Evolutionary conservation across 208 protist species (phyloP).

Genomic region (Porcisia hertigi): DNA sequence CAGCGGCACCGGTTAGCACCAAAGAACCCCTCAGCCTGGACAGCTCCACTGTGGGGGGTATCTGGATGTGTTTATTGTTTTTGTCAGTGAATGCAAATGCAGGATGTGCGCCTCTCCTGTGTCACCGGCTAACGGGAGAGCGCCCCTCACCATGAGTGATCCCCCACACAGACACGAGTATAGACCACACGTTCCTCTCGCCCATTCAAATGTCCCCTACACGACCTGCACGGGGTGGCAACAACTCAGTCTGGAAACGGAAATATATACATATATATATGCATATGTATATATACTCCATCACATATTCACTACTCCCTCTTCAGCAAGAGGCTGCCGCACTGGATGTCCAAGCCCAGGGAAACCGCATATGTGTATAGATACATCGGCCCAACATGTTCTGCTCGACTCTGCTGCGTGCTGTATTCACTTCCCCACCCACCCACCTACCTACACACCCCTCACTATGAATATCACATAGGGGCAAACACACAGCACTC

Average conservation of each 20-base stretch:
- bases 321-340: too few relatives aligned
- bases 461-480: neutral
- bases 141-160: neutral
- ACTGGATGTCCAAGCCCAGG: too few relatives aligned
- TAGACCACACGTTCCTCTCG: too few relatives aligned
- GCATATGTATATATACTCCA: neutral
- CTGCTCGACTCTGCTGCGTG: too few relatives aligned
- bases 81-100: conserved; percentile 40
- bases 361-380: too few relatives aligned
- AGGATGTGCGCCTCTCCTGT: conserved; percentile 15
- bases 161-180: too few relatives aligned
- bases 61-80: conserved; percentile 20
- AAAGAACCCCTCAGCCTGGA: conserved; percentile 3
- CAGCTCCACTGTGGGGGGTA: conserved; percentile 49
- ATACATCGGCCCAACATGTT: too few relatives aligned
- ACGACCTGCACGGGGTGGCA: too few relatives aligned
- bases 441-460: neutral
- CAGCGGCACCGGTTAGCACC: neutral
- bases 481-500: neutral
- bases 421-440: neutral
- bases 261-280: neutral
- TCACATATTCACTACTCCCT: too few relatives aligned
- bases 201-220: too few relatives aligned
- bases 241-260: too few relatives aligned
- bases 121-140: conserved; percentile 31